Evolutionary conservation across 345 rosid species (phyloP).

Genomic region (Psidium friedrichsthalianum): DNA sequence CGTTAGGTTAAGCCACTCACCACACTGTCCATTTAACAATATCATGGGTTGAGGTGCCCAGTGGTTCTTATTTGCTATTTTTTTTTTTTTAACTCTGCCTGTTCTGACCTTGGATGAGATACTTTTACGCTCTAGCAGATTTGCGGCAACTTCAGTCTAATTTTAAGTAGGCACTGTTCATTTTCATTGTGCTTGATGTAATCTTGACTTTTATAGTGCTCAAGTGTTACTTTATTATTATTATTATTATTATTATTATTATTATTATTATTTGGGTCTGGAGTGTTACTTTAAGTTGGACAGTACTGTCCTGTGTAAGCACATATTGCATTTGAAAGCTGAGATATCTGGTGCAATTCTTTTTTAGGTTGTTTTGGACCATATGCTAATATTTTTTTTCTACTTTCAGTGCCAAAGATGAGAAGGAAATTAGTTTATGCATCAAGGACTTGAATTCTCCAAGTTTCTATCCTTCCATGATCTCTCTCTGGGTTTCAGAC

Average conservation of each 20-base stretch:
- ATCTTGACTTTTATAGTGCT: background rate
- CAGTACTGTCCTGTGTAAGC: background rate
- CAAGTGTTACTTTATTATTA: background rate
- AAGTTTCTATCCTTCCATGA: constrained; percentile 72
- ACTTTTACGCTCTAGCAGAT: background rate
- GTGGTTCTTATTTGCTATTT: background rate
- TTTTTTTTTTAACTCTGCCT: background rate
- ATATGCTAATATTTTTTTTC: background rate
- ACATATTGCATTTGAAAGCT: background rate
- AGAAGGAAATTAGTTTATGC: constrained; percentile 75
- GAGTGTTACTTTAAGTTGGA: background rate
- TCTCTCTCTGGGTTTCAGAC: constrained; percentile 87
- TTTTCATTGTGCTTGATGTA: background rate
- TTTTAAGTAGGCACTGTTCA: background rate
- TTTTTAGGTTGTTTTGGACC: background rate
- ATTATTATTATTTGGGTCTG: too few species aligned
- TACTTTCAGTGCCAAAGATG: constrained; percentile 67
- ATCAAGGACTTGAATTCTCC: constrained; percentile 75
- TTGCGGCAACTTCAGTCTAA: background rate
- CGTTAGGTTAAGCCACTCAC: background rate
- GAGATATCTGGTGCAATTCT: background rate
- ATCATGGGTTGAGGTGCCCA: background rate
- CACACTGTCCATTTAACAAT: background rate
- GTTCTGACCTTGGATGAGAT: background rate
- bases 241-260: too few species aligned